Conservation (phyloP, 441 rosid genomes). For the Adansonia rubrostipa region DNA sequence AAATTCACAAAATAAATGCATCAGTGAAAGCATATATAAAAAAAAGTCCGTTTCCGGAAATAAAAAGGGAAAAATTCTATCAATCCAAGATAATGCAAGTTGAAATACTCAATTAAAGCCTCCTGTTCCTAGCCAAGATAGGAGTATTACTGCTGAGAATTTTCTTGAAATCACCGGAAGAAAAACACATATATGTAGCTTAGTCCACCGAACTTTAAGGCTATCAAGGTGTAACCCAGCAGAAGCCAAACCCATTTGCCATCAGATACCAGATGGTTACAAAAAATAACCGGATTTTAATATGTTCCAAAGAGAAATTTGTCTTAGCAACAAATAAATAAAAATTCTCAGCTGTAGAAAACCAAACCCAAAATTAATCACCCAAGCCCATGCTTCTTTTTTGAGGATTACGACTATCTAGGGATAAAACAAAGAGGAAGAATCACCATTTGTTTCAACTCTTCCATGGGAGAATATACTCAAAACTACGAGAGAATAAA, state of each 20-base stretch:
- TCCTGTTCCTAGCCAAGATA: not conserved
- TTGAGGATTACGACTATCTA: slow-evolving; percentile 12
- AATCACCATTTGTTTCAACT: slow-evolving; percentile 29
- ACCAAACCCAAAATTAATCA: slow-evolving; percentile 14
- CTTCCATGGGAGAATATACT: slow-evolving; percentile 33
- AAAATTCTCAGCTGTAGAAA: not conserved
- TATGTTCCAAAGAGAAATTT: slow-evolving; percentile 27
- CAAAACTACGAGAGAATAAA: slow-evolving; percentile 3
- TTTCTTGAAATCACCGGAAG: slow-evolving; percentile 24
- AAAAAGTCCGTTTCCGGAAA: slow-evolving; percentile 2
- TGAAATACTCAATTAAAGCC: slow-evolving; percentile 9
- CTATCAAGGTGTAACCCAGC: slow-evolving; percentile 26
- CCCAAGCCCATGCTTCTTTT: not conserved
- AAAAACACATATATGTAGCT: slow-evolving; percentile 34
- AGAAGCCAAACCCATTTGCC: slow-evolving; percentile 20
- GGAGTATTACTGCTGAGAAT: not conserved
- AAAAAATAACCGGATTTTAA: not conserved
- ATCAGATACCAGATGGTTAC: slow-evolving; percentile 8
- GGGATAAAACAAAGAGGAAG: slow-evolving; percentile 22
- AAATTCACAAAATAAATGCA: slow-evolving; percentile 22
- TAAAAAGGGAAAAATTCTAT: slow-evolving; percentile 19
- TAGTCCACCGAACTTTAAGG: slow-evolving; percentile 30
- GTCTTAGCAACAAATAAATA: slow-evolving; percentile 1
- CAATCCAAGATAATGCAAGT: not conserved
- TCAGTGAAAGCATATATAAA: not conserved